phyloP scores from a whole-genome alignment of 139 green algal species.

The Micractinium conductrix region DNA sequence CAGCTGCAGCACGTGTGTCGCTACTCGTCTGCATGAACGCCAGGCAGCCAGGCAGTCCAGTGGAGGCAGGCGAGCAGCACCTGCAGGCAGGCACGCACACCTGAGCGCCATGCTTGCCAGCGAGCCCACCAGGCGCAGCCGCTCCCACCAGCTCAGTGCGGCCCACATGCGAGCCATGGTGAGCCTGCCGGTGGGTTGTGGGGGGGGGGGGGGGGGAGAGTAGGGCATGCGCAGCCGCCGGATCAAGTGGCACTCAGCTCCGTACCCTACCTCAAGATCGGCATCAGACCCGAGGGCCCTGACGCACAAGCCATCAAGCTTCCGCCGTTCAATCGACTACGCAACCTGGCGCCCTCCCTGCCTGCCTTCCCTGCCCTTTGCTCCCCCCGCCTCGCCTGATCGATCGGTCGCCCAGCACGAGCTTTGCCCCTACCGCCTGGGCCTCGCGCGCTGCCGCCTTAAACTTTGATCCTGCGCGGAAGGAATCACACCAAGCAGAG shows the following conservation, averaged over 20 bases:
- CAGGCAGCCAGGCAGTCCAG: neutral
- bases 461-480: neutral
- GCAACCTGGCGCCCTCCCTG: neutral
- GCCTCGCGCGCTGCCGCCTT: too few relatives aligned
- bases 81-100: neutral
- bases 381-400: too few relatives aligned
- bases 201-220: neutral
- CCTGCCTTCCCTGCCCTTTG: too few relatives aligned
- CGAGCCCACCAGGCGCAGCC: neutral
- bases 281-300: too few relatives aligned
- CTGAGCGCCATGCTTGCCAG: neutral
- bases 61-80: too few relatives aligned
- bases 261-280: too few relatives aligned
- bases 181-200: neutral
- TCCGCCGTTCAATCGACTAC: too few relatives aligned
- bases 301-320: too few relatives aligned
- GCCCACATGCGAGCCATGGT: conserved; percentile 16
- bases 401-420: neutral
- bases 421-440: neutral
- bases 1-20: neutral
- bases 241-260: too few relatives aligned
- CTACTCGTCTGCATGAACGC: neutral
- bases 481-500: too few relatives aligned
- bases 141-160: neutral
- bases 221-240: neutral